Evolutionary conservation across 768 basidiomycete genomes (phyloP).

Genomic region (Botryobasidium botryosum): DNA sequence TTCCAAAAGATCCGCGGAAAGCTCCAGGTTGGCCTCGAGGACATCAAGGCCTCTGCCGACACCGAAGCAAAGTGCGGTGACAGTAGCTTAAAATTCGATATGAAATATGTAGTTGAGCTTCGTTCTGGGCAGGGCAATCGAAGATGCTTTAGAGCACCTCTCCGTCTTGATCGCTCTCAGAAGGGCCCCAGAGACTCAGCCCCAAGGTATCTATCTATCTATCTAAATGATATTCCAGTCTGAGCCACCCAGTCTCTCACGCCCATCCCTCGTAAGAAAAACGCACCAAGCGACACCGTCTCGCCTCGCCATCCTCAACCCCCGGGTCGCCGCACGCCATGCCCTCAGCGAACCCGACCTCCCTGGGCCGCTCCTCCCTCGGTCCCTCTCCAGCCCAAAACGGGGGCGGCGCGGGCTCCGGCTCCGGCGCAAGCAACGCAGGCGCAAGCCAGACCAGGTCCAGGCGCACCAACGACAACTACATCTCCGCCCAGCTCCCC

Average conservation of each 20-base stretch:
- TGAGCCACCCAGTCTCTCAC: background rate
- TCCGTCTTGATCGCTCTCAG: slow-evolving; percentile 54
- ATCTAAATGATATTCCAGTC: background rate
- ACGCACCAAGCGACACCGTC: slow-evolving; percentile 58
- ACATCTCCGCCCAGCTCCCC: slow-evolving; percentile 41
- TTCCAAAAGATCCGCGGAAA: slow-evolving; percentile 49
- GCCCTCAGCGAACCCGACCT: slow-evolving; percentile 15
- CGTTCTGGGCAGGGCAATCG: slow-evolving; percentile 37
- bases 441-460: slow-evolving; percentile 1
- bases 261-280: slow-evolving; percentile 32
- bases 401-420: background rate
- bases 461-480: slow-evolving; percentile 24
- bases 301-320: slow-evolving; percentile 47
- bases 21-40: slow-evolving; percentile 40
- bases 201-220: slow-evolving; percentile 33
- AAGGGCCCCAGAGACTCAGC: slow-evolving; percentile 55
- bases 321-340: slow-evolving; percentile 27
- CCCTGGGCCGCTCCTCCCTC: background rate
- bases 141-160: slow-evolving; percentile 52
- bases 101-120: slow-evolving; percentile 4
- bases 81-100: slow-evolving; percentile 3
- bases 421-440: background rate
- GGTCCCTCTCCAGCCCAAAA: background rate
- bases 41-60: slow-evolving; percentile 40
- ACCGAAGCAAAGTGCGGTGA: slow-evolving; percentile 43